Evolutionary conservation across 2,329 filamentous ascomycete genomes (phyloP).

Genomic region (Sordariomycetes sp.): DNA sequence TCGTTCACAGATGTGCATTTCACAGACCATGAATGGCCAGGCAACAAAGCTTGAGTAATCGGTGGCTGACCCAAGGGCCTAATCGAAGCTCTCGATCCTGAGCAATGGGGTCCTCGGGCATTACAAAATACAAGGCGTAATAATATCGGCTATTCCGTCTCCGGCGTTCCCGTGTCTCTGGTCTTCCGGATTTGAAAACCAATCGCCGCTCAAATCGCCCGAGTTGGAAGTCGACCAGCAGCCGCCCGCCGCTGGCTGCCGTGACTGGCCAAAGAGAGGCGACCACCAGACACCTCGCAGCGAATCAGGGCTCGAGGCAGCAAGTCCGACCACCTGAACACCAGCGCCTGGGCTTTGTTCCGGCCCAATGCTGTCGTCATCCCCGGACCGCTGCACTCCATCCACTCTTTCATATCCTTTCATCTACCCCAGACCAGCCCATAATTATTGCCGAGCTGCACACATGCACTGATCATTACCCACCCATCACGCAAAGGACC

Average conservation of each 20-base stretch:
- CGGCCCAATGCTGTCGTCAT: not conserved
- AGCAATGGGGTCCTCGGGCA: too few species aligned
- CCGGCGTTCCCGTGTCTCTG: not conserved
- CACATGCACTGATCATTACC: too few species aligned
- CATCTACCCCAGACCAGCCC: not conserved
- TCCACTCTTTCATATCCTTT: not conserved
- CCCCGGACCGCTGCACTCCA: not conserved
- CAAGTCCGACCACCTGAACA: not conserved
- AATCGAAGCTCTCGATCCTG: too few species aligned
- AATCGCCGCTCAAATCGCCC: not conserved
- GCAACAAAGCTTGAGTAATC: too few species aligned
- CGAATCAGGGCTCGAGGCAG: not conserved
- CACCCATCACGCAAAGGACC: not conserved
- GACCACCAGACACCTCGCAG: not conserved
- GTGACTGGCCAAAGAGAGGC: not conserved
- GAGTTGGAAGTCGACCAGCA: conserved; percentile 1
- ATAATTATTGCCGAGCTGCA: not conserved
- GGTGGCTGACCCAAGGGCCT: too few species aligned
- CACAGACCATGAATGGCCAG: too few species aligned
- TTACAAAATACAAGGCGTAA: too few species aligned
- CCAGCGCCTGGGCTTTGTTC: not conserved
- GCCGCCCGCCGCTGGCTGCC: not conserved
- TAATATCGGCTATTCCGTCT: not conserved
- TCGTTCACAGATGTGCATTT: too few species aligned
- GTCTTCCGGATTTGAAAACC: not conserved